Evolutionary conservation across 257 asterid species (phyloP), one percentile per base, ranked within the genome.

Genomic region (Solanum dulcamara): DNA sequence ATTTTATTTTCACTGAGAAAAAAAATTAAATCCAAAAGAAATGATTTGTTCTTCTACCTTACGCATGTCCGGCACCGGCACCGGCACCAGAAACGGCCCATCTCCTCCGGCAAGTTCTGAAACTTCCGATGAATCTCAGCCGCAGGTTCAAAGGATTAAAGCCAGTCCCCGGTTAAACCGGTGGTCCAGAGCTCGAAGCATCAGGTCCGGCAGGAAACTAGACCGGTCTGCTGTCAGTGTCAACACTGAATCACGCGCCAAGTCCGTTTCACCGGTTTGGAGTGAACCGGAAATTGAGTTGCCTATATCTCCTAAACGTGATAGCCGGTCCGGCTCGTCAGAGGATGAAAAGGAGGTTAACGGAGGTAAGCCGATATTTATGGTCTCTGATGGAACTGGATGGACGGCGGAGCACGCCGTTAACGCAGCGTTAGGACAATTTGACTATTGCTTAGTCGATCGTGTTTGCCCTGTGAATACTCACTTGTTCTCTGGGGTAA

Each of bases 331-430:
- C 28, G 53, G 77, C 20, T 90, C 85, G 15, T 88, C 88, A 1
- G 92, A 87, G 38, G 87, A 35, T 18, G 88, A 86, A 11, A 81
- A 81, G 89, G 97, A 88, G 30, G 85, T 46, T 71, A 80, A 55
- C 22, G 85, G 84, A 7, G 93, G 87, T 83, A 94, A 94, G 88
- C 81, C 97, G 24, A 90, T 96, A 51, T 96, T 91, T 88, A 94
- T 96, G 97, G 93, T 96, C 6, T 96, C 98, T 17, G 98, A 96
- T 83, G 99, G 98, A 22, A 96, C 99, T 7, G 97, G 99, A 17
- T 95, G 99, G 99, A 95, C 98, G 91, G 98, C 88, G 90, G 99
- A 95, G 89, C 97, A 96, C 85, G 91, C 98, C 79, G 97, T 96
- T 66, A 92, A 57, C 59, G 97, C 99, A 14, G 99, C 99, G 74